A percentile compares a stretch with the other conserved stretches of the same genome.
These are phyloP conservation scores for Phlebiopsis flavidoalba DNA, from an alignment of 768 basidiomycete genomes.

Conservation along the genomic window DNA sequence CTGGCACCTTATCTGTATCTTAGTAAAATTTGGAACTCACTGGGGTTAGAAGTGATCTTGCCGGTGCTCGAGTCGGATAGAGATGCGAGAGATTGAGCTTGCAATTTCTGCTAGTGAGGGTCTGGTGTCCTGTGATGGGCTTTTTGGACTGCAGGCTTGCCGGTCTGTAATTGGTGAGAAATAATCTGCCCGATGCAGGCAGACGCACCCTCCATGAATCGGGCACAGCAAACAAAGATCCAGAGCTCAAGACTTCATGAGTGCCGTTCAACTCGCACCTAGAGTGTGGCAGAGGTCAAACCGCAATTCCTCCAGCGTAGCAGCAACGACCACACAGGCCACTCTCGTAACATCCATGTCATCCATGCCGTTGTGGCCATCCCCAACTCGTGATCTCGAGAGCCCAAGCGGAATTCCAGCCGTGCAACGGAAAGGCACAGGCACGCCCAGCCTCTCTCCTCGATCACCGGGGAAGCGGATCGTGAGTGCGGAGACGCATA, in stretches of 20 bases:
- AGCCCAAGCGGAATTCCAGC: not conserved
- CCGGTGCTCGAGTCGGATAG: not conserved
- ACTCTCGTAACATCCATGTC: too few species aligned
- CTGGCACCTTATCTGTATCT: too few species aligned
- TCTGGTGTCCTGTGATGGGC: not conserved
- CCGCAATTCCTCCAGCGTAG: not conserved
- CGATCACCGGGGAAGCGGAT: not conserved
- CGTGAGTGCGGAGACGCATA: not conserved
- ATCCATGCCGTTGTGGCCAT: not conserved
- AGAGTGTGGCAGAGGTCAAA: not conserved
- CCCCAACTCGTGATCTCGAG: not conserved
- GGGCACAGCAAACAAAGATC: not conserved
- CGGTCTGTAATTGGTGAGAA: not conserved
- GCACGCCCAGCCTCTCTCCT: not conserved
- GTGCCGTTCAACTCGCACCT: not conserved
- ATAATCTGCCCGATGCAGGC: not conserved
- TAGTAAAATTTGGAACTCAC: too few species aligned
- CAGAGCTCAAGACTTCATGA: not conserved
- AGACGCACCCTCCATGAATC: not conserved
- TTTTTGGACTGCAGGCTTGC: too few species aligned
- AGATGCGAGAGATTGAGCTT: not conserved
- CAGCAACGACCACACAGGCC: not conserved
- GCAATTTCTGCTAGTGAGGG: not conserved
- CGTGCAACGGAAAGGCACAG: not conserved
- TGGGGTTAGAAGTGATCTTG: not conserved